Conservation (phyloP, 768 basidiomycete genomes). For the Cubamyces lactineus region DNA sequence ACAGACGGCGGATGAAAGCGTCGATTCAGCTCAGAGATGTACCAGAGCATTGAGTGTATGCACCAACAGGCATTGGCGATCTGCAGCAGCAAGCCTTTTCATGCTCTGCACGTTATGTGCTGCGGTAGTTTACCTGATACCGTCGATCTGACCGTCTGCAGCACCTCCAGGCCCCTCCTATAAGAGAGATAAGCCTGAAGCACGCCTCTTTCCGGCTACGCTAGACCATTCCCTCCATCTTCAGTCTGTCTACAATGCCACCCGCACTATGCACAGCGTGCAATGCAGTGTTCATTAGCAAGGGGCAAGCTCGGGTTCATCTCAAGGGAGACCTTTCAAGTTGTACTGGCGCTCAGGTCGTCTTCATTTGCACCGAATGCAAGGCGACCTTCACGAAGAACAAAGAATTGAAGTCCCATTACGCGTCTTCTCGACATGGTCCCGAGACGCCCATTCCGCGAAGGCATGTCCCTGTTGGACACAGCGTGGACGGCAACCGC, state of each 20-base stretch:
- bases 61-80: neutral
- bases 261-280: conserved; percentile 9
- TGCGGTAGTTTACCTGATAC: neutral
- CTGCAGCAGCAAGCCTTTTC: neutral
- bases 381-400: neutral
- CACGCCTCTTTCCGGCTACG: neutral
- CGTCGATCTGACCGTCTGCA: neutral
- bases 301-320: neutral
- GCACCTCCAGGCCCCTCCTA: neutral
- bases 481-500: neutral
- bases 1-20: too few relatives aligned
- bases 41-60: too few relatives aligned
- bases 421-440: neutral
- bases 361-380: conserved; percentile 13
- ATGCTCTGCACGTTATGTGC: neutral
- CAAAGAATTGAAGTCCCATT: neutral
- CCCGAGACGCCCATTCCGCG: too few relatives aligned
- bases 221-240: too few relatives aligned
- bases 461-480: too few relatives aligned
- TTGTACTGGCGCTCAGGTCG: neutral
- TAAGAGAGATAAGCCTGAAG: neutral
- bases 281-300: conserved; percentile 6
- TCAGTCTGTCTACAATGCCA: neutral
- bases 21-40: too few relatives aligned
- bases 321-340: too few relatives aligned